Conservation (phyloP, 2,329 filamentous ascomycete genomes). For the Podosphaera aphanis region DNA sequence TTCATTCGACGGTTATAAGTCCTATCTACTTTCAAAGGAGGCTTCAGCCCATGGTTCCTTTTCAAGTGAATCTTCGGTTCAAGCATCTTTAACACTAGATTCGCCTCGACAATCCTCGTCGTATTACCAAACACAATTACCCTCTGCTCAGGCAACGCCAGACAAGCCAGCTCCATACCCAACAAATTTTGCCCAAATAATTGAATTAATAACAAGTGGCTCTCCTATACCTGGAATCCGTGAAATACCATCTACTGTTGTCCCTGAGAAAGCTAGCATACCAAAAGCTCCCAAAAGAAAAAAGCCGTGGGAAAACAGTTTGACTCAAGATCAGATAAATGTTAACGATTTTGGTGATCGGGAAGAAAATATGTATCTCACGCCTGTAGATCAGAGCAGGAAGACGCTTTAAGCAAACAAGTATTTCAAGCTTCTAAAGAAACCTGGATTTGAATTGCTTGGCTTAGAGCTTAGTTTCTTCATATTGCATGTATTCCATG, state of each 20-base stretch:
- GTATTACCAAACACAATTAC: not conserved
- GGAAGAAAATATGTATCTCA: constrained; percentile 6
- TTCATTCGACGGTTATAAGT: constrained; percentile 43
- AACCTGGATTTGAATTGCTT: no score
- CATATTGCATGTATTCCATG: not conserved
- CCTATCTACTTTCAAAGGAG: constrained; percentile 23
- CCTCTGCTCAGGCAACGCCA: not conserved
- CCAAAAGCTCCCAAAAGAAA: constrained; percentile 19
- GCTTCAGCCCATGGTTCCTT: constrained; percentile 1
- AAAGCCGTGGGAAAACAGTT: constrained; percentile 60
- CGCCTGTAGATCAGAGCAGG: no score
- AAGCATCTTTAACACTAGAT: not conserved
- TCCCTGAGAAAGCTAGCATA: constrained; percentile 38
- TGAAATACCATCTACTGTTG: constrained; percentile 60
- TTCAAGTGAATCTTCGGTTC: not conserved
- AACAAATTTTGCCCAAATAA: constrained; percentile 61
- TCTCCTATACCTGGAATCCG: constrained; percentile 70
- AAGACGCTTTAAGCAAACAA: no score
- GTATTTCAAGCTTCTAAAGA: no score
- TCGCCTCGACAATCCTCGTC: not conserved
- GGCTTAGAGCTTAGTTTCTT: not conserved
- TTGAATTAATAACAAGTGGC: constrained; percentile 62
- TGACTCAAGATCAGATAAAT: constrained; percentile 9
- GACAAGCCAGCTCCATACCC: constrained; percentile 42
- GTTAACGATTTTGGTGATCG: constrained; percentile 15